Conservation (phyloP, 495 filamentous ascomycete genomes). For the Aspergillus haitiensis region DNA sequence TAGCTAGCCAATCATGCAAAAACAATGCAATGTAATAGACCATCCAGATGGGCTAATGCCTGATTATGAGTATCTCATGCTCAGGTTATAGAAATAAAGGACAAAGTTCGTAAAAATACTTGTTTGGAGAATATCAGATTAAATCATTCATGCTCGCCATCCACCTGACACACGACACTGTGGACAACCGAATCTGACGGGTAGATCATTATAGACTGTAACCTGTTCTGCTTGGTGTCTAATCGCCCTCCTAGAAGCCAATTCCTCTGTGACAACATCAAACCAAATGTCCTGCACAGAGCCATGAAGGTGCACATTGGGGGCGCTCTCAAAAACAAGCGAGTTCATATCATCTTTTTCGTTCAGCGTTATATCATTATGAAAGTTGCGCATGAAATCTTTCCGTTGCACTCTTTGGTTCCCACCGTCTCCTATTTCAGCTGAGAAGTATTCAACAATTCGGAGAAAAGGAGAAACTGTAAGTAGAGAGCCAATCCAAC, state of each 20-base stretch:
- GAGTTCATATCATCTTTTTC: constrained; percentile 45
- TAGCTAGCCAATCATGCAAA: constrained; percentile 14
- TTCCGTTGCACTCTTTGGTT: constrained; percentile 46
- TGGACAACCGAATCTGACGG: constrained; percentile 40
- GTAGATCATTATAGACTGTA: constrained; percentile 36
- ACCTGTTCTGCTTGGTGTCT: constrained; percentile 40
- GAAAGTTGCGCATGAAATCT: constrained; percentile 50
- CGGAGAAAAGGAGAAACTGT: constrained; percentile 44
- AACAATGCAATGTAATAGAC: neutral
- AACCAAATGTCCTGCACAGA: constrained; percentile 48
- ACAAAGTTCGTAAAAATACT: constrained; percentile 8
- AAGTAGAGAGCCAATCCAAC: constrained; percentile 48
- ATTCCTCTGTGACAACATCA: constrained; percentile 37
- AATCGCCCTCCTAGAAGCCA: constrained; percentile 30
- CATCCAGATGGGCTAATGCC: constrained; percentile 5
- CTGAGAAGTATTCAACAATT: constrained; percentile 48
- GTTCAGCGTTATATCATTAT: constrained; percentile 39
- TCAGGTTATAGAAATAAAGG: neutral
- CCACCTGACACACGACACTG: constrained; percentile 34
- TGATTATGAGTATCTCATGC: constrained; percentile 16
- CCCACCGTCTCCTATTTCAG: constrained; percentile 47
- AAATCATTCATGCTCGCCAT: constrained; percentile 37
- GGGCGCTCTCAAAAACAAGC: constrained; percentile 36
- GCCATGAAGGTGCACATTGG: constrained; percentile 36
- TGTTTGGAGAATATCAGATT: constrained; percentile 4